Conservation (phyloP, 805 yeast genomes). For the Candida lessepsii region DNA sequence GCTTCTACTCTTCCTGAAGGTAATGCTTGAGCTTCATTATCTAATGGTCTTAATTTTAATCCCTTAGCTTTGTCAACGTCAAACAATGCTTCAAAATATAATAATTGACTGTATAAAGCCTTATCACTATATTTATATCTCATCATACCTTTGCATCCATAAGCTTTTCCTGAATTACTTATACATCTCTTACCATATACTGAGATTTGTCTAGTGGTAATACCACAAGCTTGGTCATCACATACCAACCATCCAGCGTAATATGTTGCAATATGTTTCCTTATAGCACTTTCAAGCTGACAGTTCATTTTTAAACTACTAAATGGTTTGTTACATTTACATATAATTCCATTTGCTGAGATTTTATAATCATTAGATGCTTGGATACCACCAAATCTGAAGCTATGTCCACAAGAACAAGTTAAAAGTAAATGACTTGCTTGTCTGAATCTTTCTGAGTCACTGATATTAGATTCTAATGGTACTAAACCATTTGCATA, state of each 20-base stretch:
- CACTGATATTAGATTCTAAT: slow-evolving; percentile 76
- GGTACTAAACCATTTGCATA: slow-evolving; percentile 51
- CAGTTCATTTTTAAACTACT: slow-evolving; percentile 55
- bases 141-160: slow-evolving; percentile 79
- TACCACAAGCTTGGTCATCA: slow-evolving; percentile 81
- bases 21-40: slow-evolving; percentile 32
- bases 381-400: slow-evolving; percentile 73
- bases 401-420: slow-evolving; percentile 62
- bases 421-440: slow-evolving; percentile 52
- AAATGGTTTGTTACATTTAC: slow-evolving; percentile 60
- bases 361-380: slow-evolving; percentile 60
- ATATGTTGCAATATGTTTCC: slow-evolving; percentile 69
- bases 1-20: slow-evolving; percentile 62
- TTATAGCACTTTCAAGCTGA: slow-evolving; percentile 72
- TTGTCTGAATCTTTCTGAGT: slow-evolving; percentile 75
- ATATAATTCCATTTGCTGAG: slow-evolving; percentile 67
- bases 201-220: slow-evolving; percentile 76
- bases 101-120: slow-evolving; percentile 79
- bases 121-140: slow-evolving; percentile 73
- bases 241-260: slow-evolving; percentile 87
- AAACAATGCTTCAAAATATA: slow-evolving; percentile 75
- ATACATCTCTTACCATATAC: slow-evolving; percentile 89
- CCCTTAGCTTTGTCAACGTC: slow-evolving; percentile 76
- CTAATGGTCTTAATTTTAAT: slow-evolving; percentile 53
- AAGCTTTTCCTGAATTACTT: slow-evolving; percentile 58